Base-by-base conservation (phyloP, 1,139 yeast genomes). In the Yarrowia galli region DNA sequence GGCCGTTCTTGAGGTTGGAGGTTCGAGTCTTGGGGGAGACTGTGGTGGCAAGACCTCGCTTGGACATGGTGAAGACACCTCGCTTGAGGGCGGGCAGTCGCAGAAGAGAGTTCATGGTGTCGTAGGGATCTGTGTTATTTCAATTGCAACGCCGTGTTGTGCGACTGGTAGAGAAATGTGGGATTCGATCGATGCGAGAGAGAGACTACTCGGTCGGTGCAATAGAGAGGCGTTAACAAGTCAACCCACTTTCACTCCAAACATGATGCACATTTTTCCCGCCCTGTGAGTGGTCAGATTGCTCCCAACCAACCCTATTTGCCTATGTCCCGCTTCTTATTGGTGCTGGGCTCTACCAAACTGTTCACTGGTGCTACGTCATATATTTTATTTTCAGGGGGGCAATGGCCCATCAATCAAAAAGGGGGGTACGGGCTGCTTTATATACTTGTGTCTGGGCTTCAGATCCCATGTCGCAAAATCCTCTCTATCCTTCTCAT, bases 1-100 rank as follows among this genome's bases (percentile, higher is more conserved):
- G 79, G 0, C 99, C 99, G 77, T 96, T 95, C 15, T 87, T 80
- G 67, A 91, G 81, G 9, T 87, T 84, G 3, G 95, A 85, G 36
- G 89, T 87, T 73, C 81, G 81, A 25, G 90, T 86, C 61, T 77
- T 78, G 40, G 88, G 85, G 68, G 66, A 35, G 5, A 61, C 56
- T 7, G 66, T 61, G 45, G 66, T 61, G 38, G 66, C 66, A 13
- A 61, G 66, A 2, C 66, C 66, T 10, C 66, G 54, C 46, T 40
- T 46, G 46, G 66, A 61, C 66, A 61, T 61, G 43, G 43, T 32
- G 56, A 61, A 36, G 46, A 61, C 56, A 10, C 66, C 66, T 38
- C 66, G 66, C 66, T 61, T 49, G 61, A 64, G 60, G 61, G 61
- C 60, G 51, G 67, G 67, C 67, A 64, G 51, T 22, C 67, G 68